phyloP scores from a whole-genome alignment of 148 eudicot species.

The Chenopodium quinoa region DNA sequence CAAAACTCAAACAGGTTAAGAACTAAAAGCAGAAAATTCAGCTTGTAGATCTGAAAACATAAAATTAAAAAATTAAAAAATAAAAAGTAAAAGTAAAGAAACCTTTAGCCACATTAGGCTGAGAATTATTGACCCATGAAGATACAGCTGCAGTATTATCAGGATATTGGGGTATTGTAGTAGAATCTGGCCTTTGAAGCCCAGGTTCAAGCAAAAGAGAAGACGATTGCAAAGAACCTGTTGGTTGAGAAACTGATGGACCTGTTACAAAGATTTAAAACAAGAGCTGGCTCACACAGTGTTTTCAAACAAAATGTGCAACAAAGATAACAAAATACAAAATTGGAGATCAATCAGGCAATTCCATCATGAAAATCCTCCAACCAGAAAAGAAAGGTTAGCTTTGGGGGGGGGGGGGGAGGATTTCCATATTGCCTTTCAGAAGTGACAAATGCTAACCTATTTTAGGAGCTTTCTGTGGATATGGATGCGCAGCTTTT shows the following conservation, averaged over 20 bases:
- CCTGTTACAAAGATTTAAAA: slow-evolving; percentile 29
- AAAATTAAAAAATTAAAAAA: background rate
- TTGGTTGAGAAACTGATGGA: slow-evolving; percentile 42
- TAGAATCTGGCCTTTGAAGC: slow-evolving; percentile 42
- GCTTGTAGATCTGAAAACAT: slow-evolving; percentile 3
- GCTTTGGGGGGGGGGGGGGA: background rate
- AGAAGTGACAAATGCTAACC: slow-evolving; percentile 36
- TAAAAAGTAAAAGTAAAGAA: background rate
- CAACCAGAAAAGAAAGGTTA: background rate
- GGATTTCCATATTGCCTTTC: background rate
- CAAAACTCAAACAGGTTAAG: slow-evolving; percentile 10
- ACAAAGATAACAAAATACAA: background rate
- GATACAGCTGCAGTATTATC: slow-evolving; percentile 41
- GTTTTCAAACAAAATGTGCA: slow-evolving; percentile 4
- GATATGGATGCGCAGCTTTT: slow-evolving; percentile 97
- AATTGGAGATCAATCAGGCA: background rate
- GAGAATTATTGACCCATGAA: slow-evolving; percentile 48
- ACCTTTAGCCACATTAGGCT: slow-evolving; percentile 51
- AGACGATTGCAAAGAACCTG: slow-evolving; percentile 37
- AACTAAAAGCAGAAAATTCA: slow-evolving; percentile 4
- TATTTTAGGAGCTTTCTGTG: slow-evolving; percentile 87
- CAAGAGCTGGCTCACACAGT: slow-evolving; percentile 14
- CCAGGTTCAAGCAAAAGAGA: slow-evolving; percentile 47
- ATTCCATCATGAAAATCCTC: background rate
- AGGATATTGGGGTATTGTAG: slow-evolving; percentile 36